Base-by-base conservation (phyloP, 176 grass and related monocot genomes). In the Musa beccarii region DNA sequence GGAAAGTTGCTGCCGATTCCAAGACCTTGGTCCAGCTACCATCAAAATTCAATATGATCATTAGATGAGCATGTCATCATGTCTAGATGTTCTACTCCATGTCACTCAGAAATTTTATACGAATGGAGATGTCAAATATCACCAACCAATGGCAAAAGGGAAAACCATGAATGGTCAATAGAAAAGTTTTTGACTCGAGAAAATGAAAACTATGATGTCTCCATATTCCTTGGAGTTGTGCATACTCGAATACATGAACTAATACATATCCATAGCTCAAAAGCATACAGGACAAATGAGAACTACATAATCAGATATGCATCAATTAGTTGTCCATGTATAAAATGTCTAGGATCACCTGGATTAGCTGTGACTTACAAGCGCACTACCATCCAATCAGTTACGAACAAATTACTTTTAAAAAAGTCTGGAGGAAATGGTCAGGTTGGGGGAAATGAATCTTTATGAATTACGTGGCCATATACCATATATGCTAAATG, bases 1-100 rank as follows among this genome's bases (percentile, higher is more conserved):
- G 96, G 96, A 52, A 91, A 91, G 74, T 89, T 94, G 83, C 84
- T 95, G 71, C 95, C 95, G 10, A 99, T 95, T 52, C 96, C 96
- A 68, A 99, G 81, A 73, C 96, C 96, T 92, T 99, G 96, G 71
- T 99, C 96, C 74, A 99, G 76, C 96, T 99, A 87, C 71, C 81
- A 79, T 24, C 59, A 68, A 88, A 63, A 56, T 17, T 20, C 6
- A 52, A 74, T 56, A 55, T 29, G 52, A 14, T 16, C 2, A 11
- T 9, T 22, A 10, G n/a, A 8, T 54, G 1, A 0, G 10, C 8
- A 69, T 51, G 34, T 20, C 1, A 69, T 17, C 3, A 6, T 68
- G 19, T 34, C 11, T 68, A 17, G 13, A 34, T 68, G 9, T 11
- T 68, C 13, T 49, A 68, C 0, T n/a, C 7, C 59, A 22, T 62